Base-by-base conservation (phyloP, 1,139 yeast genomes). In the Debaryomyces psychrophilus region DNA sequence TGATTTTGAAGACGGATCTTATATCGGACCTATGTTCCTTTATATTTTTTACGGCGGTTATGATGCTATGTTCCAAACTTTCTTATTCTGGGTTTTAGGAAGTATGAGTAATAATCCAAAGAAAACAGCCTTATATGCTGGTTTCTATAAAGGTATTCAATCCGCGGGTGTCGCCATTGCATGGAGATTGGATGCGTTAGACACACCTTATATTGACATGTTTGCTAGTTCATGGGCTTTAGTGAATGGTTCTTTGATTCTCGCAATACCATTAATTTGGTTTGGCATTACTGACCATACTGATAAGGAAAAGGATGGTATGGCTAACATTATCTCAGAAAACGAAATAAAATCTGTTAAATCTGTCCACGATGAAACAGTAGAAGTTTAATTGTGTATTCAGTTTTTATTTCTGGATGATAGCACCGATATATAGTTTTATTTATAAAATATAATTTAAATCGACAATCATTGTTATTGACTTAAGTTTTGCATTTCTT, bases 121-220 rank as follows among this genome's bases (percentile, higher is more conserved):
- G 64, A 79, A 75, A 59, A 65, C 73, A 23, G 84, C 86, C 9
- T 67, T 81, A 48, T 81, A 80, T 55, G 83, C 82, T 38, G 85
- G 86, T 39, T 79, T 79, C 62, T 82, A 80, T 68, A 82, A 82
- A 67, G 82, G 85, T 49, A 64, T 82, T 44, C 87, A 82, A 65
- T 76, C 83, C 25, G 85, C 84, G 11, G 85, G 83, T 58, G 82
- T 83, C 17, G 86, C 84, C 18, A 69, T 82, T 48, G 79, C 76
- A 8, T 82, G 87, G 86, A 66, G 83, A 55, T 65, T 82, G 50
- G 85, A 82, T 58, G 76, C 82, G 31, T 53, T 67, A 43, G 62
- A 60, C 4, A 57, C 55, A 14, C 65, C 80, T 15, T 81, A 69
- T 62, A 68, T 71, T 58, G 58, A 62, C 45, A 61, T 80, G 65